Base-by-base conservation (phyloP, 257 asterid species). In the Solanum infundibuliforme region DNA sequence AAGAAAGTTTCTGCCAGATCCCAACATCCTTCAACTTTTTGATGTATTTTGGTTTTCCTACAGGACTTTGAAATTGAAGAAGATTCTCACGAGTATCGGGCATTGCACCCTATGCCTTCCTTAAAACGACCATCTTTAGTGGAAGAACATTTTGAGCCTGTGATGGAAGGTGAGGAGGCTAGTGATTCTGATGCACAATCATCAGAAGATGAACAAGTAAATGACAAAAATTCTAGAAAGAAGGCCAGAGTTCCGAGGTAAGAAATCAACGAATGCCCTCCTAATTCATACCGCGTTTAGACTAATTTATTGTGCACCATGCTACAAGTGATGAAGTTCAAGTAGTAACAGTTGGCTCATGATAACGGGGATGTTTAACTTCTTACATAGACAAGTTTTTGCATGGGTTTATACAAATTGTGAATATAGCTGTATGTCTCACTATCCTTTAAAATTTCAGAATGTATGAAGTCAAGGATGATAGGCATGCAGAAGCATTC, bases 61-160 rank as follows among this genome's bases (percentile, higher is more conserved):
- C 93, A 97, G 99, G 98, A 95, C 91, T 97, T 88, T 75, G 97
- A 97, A 91, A 91, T 97, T 90, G 98, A 97, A 90, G 96, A 93
- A 88, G 68, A 20, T 68, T 94, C 99, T 65, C 86, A 87, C 69
- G 98, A 95, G 87, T 97, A 95, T 89, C 81, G 81, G 87, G 96
- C 95, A 48, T 90, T 94, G 91, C 98, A 97, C 88, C 99, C 99
- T 10, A 87, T 95, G 90, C 88, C 97, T 83, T 86, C 95, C 23
- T 89, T 91, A 52, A 93, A 94, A 87, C 93, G 92, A 87, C 91
- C 93, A 36, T 91, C 98, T 85, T 92, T 95, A 91, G 89, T 97
- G 32, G 95, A 94, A 88, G 97, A 97, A 90, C 98, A 97, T 91
- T 97, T 97, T 91, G 97, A 93, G 88, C 90, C 93, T 85, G 90